phyloP scores from a whole-genome alignment of 352 stramenopile species.

The Phytophthora kernoviae region DNA sequence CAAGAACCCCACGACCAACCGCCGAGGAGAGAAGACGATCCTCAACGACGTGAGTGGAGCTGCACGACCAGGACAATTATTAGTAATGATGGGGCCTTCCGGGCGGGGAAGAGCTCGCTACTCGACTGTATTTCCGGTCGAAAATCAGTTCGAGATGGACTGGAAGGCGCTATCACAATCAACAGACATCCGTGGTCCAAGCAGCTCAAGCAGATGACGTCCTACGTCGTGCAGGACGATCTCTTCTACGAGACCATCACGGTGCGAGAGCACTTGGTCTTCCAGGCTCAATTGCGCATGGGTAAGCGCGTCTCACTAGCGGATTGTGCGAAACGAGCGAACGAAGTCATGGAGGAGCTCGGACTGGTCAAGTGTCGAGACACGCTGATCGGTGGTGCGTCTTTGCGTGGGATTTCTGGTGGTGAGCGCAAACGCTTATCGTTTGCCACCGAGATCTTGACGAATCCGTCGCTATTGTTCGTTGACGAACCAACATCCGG shows the following conservation, averaged over 20 bases:
- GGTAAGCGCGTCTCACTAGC: conserved; percentile 51
- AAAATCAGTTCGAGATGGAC: no score
- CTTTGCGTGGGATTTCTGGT: conserved; percentile 60
- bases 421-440: conserved; percentile 80
- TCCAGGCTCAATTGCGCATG: conserved; percentile 86
- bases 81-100: conserved; percentile 69
- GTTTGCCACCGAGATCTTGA: conserved; percentile 85
- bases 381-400: conserved; percentile 49
- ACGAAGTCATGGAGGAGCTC: conserved; percentile 50
- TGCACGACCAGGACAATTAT: conserved; percentile 40
- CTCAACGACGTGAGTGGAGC: conserved; percentile 51
- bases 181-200: conserved; percentile 40
- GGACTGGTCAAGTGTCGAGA: conserved; percentile 49
- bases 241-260: conserved; percentile 88
- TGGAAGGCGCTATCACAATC: conserved; percentile 30
- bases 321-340: conserved; percentile 22
- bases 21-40: conserved; percentile 41
- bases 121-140: conserved; percentile 57
- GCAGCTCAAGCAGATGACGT: conserved; percentile 29
- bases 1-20: conserved; percentile 33
- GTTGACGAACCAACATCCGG: conserved; percentile 82
- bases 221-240: conserved; percentile 91
- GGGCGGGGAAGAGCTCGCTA: conserved; percentile 59
- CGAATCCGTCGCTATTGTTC: conserved; percentile 41
- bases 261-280: conserved; percentile 86